Evolutionary conservation across 1,284 basidiomycete genomes (phyloP).

Genomic region (Cryptococcus depauperatus): DNA sequence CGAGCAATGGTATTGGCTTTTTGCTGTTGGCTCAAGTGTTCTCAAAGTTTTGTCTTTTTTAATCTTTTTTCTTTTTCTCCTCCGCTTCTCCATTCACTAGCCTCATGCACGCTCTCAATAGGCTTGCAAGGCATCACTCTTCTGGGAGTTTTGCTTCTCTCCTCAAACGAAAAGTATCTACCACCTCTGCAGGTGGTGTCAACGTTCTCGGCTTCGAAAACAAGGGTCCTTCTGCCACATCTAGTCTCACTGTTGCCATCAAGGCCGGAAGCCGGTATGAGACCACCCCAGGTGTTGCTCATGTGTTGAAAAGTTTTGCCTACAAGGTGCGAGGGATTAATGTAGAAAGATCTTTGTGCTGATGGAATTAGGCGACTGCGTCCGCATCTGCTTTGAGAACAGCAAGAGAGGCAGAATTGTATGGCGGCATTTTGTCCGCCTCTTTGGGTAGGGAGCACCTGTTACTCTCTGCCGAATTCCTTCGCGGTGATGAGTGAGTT

Average conservation of each 20-base stretch:
- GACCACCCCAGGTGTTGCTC: conserved; percentile 74
- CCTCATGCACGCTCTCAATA: conserved; percentile 31
- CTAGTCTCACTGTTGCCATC: conserved; percentile 77
- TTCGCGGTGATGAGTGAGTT: conserved; percentile 91
- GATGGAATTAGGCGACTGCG: conserved; percentile 55
- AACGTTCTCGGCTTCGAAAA: conserved; percentile 77
- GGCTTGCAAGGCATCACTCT: conserved; percentile 46
- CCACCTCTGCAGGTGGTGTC: conserved; percentile 66
- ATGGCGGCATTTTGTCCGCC: conserved; percentile 85
- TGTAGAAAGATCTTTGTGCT: neutral
- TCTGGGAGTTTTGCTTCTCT: conserved; percentile 51
- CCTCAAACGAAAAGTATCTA: conserved; percentile 7
- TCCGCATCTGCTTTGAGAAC: conserved; percentile 83
- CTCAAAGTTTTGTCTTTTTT: neutral
- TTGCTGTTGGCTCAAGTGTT: neutral
- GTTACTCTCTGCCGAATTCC: conserved; percentile 85
- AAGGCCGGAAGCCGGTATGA: conserved; percentile 86
- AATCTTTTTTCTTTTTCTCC: neutral
- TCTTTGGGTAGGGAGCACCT: conserved; percentile 84
- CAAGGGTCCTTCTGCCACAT: conserved; percentile 57
- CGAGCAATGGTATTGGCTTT: neutral
- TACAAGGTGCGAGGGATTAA: conserved; percentile 71
- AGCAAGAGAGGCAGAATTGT: conserved; percentile 85
- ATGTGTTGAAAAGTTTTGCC: conserved; percentile 89
- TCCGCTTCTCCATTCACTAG: neutral